Percentiles rank a stretch among this genome's conserved stretches.
These are phyloP conservation scores for Isabelozyma rhagii DNA, from an alignment of 805 yeast species.

Conservation along the genomic window DNA sequence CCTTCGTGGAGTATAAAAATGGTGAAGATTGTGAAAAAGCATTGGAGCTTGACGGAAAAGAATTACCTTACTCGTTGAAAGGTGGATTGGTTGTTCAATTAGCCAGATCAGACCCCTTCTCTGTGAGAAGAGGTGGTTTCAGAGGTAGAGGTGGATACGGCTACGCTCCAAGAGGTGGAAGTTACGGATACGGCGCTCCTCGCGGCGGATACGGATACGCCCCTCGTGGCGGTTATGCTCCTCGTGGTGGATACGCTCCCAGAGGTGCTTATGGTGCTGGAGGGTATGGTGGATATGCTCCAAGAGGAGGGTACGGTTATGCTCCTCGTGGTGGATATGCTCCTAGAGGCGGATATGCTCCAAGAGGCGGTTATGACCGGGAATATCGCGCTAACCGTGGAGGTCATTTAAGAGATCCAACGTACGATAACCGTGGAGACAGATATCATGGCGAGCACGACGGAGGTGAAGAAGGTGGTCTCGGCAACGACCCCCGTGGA, in stretches of 20 bases:
- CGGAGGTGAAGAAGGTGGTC: background rate
- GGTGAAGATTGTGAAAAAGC: slow-evolving; percentile 55
- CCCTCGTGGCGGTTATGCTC: slow-evolving; percentile 18
- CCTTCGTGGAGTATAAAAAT: slow-evolving; percentile 58
- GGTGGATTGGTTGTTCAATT: slow-evolving; percentile 49
- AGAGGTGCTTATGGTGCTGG: slow-evolving; percentile 8
- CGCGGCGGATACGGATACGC: slow-evolving; percentile 21
- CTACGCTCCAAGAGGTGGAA: slow-evolving; percentile 16
- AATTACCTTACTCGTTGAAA: slow-evolving; percentile 37
- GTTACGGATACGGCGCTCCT: slow-evolving; percentile 8
- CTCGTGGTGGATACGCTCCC: slow-evolving; percentile 19
- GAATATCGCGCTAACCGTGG: slow-evolving; percentile 15
- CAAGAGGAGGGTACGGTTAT: slow-evolving; percentile 7
- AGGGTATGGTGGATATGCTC: slow-evolving; percentile 1
- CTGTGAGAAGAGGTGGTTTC: slow-evolving; percentile 29
- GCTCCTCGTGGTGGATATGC: slow-evolving; percentile 7
- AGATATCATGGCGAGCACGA: slow-evolving; percentile 3
- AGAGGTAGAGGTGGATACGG: slow-evolving; percentile 20
- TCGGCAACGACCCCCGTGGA: slow-evolving; percentile 3
- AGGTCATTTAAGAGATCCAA: slow-evolving; percentile 13
- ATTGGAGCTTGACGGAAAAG: slow-evolving; percentile 44
- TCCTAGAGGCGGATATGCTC: slow-evolving; percentile 13
- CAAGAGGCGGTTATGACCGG: slow-evolving; percentile 7
- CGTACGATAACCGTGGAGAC: slow-evolving; percentile 13
- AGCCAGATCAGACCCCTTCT: slow-evolving; percentile 55